phyloP scores from a whole-genome alignment of 1,284 basidiomycete genomes.

The Porogramme epimiltina region DNA sequence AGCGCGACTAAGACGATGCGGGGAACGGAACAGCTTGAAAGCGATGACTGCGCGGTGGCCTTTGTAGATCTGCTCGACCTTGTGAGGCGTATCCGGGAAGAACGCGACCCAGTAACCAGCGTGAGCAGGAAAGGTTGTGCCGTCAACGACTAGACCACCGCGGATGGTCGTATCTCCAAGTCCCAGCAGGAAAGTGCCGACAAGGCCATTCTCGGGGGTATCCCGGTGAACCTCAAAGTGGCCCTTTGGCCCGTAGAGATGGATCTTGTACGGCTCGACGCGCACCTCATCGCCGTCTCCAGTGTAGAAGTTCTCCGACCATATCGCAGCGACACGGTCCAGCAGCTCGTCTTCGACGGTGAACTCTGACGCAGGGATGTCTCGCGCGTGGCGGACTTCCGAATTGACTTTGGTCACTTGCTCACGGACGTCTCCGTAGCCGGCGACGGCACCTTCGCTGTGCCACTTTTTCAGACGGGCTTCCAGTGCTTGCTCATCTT shows the following conservation, averaged over 20 bases:
- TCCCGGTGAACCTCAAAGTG: slow-evolving; percentile 33
- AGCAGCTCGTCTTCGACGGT: slow-evolving; percentile 25
- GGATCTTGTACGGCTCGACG: slow-evolving; percentile 35
- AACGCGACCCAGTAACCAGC: slow-evolving; percentile 35
- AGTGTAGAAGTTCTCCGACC: slow-evolving; percentile 27
- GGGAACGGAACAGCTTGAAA: slow-evolving; percentile 34
- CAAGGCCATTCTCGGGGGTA: slow-evolving; percentile 30
- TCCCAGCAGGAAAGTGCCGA: slow-evolving; percentile 25
- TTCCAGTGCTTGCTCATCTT: no score
- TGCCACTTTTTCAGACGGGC: slow-evolving; percentile 11
- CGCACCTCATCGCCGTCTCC: slow-evolving; percentile 16
- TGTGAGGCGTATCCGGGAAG: slow-evolving; percentile 41
- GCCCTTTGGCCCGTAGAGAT: slow-evolving; percentile 32
- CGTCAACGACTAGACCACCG: slow-evolving; percentile 15
- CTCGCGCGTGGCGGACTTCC: slow-evolving; percentile 29
- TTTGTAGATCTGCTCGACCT: slow-evolving; percentile 16
- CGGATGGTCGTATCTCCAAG: slow-evolving; percentile 3
- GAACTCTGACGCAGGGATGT: slow-evolving; percentile 31
- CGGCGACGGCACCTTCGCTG: slow-evolving; percentile 4
- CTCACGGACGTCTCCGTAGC: slow-evolving; percentile 16
- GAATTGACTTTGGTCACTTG: slow-evolving; percentile 17
- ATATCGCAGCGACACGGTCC: slow-evolving; percentile 16
- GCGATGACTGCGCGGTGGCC: slow-evolving; percentile 34
- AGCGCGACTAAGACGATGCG: no score
- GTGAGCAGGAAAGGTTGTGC: slow-evolving; percentile 8